Evolutionary conservation across 805 yeast species (phyloP).

Genomic region (Citeromyces nyonsensis): DNA sequence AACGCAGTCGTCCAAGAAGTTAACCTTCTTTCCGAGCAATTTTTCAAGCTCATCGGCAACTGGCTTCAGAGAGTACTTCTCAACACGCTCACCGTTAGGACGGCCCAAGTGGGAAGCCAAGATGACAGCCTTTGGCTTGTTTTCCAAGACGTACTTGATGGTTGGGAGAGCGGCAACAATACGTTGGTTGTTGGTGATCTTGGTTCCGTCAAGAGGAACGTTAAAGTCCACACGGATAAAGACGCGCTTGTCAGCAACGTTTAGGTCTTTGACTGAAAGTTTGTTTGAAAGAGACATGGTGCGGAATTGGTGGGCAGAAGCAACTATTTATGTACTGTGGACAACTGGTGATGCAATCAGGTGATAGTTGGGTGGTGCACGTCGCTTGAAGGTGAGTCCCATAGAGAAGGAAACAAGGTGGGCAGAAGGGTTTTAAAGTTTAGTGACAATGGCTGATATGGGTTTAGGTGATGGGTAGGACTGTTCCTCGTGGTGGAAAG

Average conservation of each 20-base stretch:
- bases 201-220: slow-evolving; percentile 89
- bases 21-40: slow-evolving; percentile 60
- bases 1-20: slow-evolving; percentile 81
- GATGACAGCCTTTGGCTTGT: slow-evolving; percentile 80
- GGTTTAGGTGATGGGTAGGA: too few relatives aligned
- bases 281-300: slow-evolving; percentile 87
- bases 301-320: slow-evolving; percentile 1
- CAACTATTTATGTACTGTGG: too few relatives aligned
- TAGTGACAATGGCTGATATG: too few relatives aligned
- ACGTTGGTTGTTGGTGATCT: slow-evolving; percentile 98
- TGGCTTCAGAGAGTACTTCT: slow-evolving; percentile 85
- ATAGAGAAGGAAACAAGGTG: too few relatives aligned
- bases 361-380: too few relatives aligned
- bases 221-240: slow-evolving; percentile 97
- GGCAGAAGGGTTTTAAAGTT: too few relatives aligned
- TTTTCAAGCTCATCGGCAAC: slow-evolving; percentile 80
- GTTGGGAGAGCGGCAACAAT: slow-evolving; percentile 99
- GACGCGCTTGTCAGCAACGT: slow-evolving; percentile 83
- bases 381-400: too few relatives aligned
- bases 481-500: too few relatives aligned
- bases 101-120: slow-evolving; percentile 98
- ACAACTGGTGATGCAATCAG: too few relatives aligned
- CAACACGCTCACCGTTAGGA: slow-evolving; percentile 88
- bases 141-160: slow-evolving; percentile 84
- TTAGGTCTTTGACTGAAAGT: slow-evolving; percentile 83